Evolutionary conservation across 768 basidiomycete genomes (phyloP), one percentile per base, ranked within the genome.

Genomic region (Crepidotus variabilis): DNA sequence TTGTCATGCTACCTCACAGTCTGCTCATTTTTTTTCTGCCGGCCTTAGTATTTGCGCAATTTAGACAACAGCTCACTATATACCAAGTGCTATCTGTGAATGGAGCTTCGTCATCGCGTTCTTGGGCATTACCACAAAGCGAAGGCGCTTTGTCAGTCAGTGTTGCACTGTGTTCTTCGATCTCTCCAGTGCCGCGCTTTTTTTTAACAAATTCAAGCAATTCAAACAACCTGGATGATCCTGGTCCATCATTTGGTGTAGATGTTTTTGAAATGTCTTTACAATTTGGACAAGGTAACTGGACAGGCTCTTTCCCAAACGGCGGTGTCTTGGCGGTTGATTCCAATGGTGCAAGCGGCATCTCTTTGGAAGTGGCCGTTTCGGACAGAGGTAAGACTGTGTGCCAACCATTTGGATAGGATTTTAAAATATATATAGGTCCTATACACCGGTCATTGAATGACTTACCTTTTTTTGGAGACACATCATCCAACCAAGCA

Each of bases 401-500:
- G 1, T 33, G 18, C n/a, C 14, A 34, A 23, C 36, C 23, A 6
- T 57, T 8, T 18, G 18, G 18, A 39, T 21, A 9, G 16, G 14
- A 23, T 4, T 34, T 59, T 50, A 22, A 46, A 47, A 36, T 24
- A 39, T 28, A 10, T 8, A 49, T 43, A 86, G 84, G 60, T 10
- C 75, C 82, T 16, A 69, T 86, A 49, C 85, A 86, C 61, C 64
- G 76, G 57, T 55, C 69, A 5, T 63, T 81, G 10, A 55, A 68
- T 16, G 61, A 62, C 9, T 63, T 78, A 0, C 88, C 88, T 0
- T 68, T 88, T 6, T 71, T 92, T 1, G 88, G 87, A 2, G 91
- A 93, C 66, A 84, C 88, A 1, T 89, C 90, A 1, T 72, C 84
- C 6, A 88, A 84, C 51, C 83, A 89, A 65, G 88, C 83, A 0